These are phyloP conservation scores for Funneliformis mosseae DNA, from an alignment of 192 early-diverging fungal genomes.

Conservation along the genomic window DNA sequence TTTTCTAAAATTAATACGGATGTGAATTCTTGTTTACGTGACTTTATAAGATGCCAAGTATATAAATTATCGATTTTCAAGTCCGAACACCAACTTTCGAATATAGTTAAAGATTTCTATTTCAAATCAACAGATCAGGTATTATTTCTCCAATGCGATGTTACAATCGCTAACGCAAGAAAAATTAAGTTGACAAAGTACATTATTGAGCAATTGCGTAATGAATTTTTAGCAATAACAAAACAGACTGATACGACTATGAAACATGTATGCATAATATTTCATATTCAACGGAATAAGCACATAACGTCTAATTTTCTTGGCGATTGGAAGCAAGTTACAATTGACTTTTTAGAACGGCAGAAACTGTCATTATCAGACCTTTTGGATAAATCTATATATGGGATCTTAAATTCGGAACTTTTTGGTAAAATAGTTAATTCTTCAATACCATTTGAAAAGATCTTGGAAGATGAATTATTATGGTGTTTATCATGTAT, in stretches of 20 bases:
- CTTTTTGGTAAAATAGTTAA: neutral
- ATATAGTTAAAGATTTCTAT: conserved; percentile 4
- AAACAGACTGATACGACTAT: too few relatives aligned
- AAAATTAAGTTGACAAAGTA: conserved; percentile 22
- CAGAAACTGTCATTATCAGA: neutral
- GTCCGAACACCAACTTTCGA: neutral
- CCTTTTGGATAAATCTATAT: neutral
- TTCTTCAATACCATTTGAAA: neutral
- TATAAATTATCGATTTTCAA: conserved; percentile 21
- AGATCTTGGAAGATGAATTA: neutral
- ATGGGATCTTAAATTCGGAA: neutral
- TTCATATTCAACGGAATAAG: neutral
- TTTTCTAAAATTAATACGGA: conserved; percentile 25
- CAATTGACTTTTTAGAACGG: neutral
- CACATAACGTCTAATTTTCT: neutral
- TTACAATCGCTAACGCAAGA: neutral
- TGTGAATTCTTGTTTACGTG: neutral
- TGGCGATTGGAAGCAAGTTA: neutral
- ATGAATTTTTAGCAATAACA: neutral
- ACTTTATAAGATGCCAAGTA: neutral
- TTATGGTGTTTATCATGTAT: neutral
- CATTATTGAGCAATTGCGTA: conserved; percentile 13
- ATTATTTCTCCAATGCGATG: conserved; percentile 23
- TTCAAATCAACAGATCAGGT: conserved; percentile 1
- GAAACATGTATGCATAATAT: neutral